Evolutionary conservation across 495 filamentous ascomycete species (phyloP), one percentile per base, ranked within the genome.

Genomic region (Penicillium paxilli): DNA sequence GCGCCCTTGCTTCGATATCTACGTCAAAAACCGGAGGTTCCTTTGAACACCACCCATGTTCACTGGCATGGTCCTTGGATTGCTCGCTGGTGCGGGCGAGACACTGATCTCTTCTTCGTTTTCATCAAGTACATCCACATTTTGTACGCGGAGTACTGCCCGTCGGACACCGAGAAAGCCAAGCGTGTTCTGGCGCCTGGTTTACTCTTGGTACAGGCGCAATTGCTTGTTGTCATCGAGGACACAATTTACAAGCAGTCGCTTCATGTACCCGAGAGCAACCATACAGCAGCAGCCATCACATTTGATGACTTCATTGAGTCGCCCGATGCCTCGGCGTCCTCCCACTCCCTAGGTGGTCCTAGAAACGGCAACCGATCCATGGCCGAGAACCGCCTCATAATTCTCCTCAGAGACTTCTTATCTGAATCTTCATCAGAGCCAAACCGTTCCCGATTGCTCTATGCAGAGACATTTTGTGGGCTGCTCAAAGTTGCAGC

Each of bases 111-210:
- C 41, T 90, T 98, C 62, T 98, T 89, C 73, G 86, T 96, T 14
- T 98, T 98, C 69, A 84, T 87, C 69, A 97, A 96, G 72, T 86
- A 94, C 65, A 94, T 89, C 57, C 87, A 95, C 65, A 84, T 93
- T 41, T 73, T 98, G 6, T 81, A 88, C 33, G 84, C 87, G 22
- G 90, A 95, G 52, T 92, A 92, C 62, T 73, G 96, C 44, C 89
- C 90, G 0, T 55, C 78, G 1, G 83, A 86, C 8, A 71, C 80
- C 7, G 84, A 86, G 55, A 86, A 86, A 66, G 78, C 83, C 24
- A 85, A 86, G 42, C 75, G 77, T 11, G 67, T 83, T 33, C 74
- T 82, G 56, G 86, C 88, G 1, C 94, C 94, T 37, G 94, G 87
- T 0, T 83, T 96, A 63, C 78, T 93, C 10, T 75, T 93, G 25